Evolutionary conservation across 257 asterid genomes (phyloP).

Genomic region (Coffea eugenioides): DNA sequence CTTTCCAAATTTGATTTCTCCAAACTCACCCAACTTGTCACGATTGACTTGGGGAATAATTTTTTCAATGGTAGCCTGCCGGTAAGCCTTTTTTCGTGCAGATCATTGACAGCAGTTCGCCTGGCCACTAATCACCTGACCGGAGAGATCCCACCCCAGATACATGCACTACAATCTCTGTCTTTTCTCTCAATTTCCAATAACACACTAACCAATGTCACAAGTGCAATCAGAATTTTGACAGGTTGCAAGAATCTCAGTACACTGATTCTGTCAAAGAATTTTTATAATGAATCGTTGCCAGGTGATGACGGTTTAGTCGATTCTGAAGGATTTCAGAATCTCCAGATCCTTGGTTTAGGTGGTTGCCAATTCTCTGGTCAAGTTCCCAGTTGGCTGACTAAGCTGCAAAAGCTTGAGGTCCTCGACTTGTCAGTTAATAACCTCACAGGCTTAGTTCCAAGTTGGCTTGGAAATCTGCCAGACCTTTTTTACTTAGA

Average conservation of each 20-base stretch:
- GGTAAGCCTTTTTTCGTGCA: constrained; percentile 66
- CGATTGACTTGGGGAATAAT: constrained; percentile 82
- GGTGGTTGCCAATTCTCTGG: constrained; percentile 83
- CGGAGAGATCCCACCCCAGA: constrained; percentile 64
- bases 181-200: constrained; percentile 85
- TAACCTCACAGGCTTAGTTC: constrained; percentile 56
- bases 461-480: constrained; percentile 70
- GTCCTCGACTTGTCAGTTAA: constrained; percentile 75
- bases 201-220: constrained; percentile 66
- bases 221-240: constrained; percentile 63
- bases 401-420: constrained; percentile 47
- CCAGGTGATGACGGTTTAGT: constrained; percentile 44
- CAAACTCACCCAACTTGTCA: constrained; percentile 44
- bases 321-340: constrained; percentile 48
- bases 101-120: constrained; percentile 69
- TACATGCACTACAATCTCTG: constrained; percentile 56
- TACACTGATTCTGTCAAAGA: constrained; percentile 62
- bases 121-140: constrained; percentile 59
- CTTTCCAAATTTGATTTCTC: constrained; percentile 77
- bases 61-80: constrained; percentile 65
- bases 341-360: constrained; percentile 61
- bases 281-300: constrained; percentile 63
- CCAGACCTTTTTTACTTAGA: constrained; percentile 84
- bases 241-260: constrained; percentile 70
- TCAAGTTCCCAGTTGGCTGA: constrained; percentile 64